Evolutionary conservation across 192 early-diverging fungal genomes (phyloP).

Genomic region (Funneliformis mosseae): DNA sequence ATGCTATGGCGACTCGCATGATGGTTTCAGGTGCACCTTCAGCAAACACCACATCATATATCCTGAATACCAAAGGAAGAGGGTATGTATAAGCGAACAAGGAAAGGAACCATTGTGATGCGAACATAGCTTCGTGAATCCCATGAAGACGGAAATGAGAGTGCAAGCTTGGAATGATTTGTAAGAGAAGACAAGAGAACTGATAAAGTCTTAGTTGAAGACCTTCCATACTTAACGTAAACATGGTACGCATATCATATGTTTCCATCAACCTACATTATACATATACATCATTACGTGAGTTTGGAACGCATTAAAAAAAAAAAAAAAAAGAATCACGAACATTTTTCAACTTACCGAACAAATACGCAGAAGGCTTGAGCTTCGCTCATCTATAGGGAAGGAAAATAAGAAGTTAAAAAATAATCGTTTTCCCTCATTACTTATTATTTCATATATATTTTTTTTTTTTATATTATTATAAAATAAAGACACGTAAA

Average conservation of each 20-base stretch:
- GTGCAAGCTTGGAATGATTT: slow-evolving; percentile 73
- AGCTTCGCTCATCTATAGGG: slow-evolving; percentile 82
- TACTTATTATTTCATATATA: background rate
- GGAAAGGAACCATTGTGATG: slow-evolving; percentile 96
- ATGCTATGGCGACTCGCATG: slow-evolving; percentile 83
- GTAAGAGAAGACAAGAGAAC: slow-evolving; percentile 75
- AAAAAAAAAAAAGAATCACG: background rate
- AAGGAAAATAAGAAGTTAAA: background rate
- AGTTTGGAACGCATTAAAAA: background rate
- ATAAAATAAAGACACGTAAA: background rate
- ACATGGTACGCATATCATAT: slow-evolving; percentile 90
- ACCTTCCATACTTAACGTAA: slow-evolving; percentile 92
- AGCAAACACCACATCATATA: slow-evolving; percentile 89
- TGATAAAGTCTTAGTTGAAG: slow-evolving; percentile 89
- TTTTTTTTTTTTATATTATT: background rate
- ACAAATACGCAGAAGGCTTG: slow-evolving; percentile 95
- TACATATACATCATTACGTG: background rate
- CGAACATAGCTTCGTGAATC: slow-evolving; percentile 87
- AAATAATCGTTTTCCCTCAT: background rate
- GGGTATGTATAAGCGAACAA: slow-evolving; percentile 97
- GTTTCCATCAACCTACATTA: slow-evolving; percentile 78
- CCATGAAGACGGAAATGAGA: slow-evolving; percentile 77
- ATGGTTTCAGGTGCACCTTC: slow-evolving; percentile 92
- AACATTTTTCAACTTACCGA: slow-evolving; percentile 41
- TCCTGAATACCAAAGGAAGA: slow-evolving; percentile 83